Base-by-base conservation (phyloP, 2,329 filamentous ascomycete genomes). In the Stylonectria norvegica region DNA sequence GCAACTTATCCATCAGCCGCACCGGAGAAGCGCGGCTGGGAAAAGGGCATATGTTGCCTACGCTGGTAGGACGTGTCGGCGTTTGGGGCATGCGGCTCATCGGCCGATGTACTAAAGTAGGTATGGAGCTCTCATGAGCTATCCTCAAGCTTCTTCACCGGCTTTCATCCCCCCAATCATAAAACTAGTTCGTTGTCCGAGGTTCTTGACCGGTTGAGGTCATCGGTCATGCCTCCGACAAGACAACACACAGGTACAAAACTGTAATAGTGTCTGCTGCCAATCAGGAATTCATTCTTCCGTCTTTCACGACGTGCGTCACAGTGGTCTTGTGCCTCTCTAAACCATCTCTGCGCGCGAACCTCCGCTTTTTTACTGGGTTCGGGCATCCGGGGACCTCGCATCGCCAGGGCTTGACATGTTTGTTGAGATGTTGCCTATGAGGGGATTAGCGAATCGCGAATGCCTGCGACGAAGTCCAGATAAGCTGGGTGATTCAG, bases 371-470 rank as follows among this genome's bases (percentile, higher is more conserved):
- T 40, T 67, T 66, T 9, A 61, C 61, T 7, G 63, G 63, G 28
- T 69, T 69, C 10, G 66, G 66, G 27, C 66, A 69, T 7, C 66
- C 62, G 29, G 59, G 57, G 16, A 64, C 39, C 28, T 62, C 58
- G 49, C 66, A 69, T 16, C 61, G 61, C 62, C 64, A 69, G 12
- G 66, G 66, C 44, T 68, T 69, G 18, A 62, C 58, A 43, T 69
- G 66, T 33, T 69, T 69, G 52, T 69, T 67, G 42, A 65, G 64
- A 47, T 69, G 66, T 51, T 69, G 66, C 36, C 66, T 69, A 47
- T 42, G 44, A 37, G 20, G 33, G 28, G 34, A 36, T 57, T 39
- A 57, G 54, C 47, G 34, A 14, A 40, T 36, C 34, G 29, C 30
- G 36, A 43, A 43, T 33, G 25, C 18, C 20, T 16, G 35, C 19